A percentile compares a stretch with the other conserved stretches of the same genome.
These are phyloP conservation scores for Alternaria ethzedia DNA, from an alignment of 2,329 filamentous ascomycete genomes.

Conservation along the genomic window DNA sequence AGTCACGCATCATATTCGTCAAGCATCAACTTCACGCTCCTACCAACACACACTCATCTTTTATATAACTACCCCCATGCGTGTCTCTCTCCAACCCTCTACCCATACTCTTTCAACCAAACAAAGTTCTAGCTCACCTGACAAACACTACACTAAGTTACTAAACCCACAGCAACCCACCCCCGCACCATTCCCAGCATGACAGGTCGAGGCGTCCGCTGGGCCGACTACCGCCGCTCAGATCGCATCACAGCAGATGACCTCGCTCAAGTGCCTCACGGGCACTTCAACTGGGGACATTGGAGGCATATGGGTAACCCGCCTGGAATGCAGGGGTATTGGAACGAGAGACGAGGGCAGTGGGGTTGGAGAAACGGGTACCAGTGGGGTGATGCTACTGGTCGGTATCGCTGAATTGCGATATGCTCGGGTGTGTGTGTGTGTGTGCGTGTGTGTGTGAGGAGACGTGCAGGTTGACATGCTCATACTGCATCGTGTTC, in stretches of 20 bases:
- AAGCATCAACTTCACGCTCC: no score
- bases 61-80: no score
- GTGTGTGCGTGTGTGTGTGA: background rate
- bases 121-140: no score
- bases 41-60: no score
- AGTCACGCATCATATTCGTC: no score
- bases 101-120: no score
- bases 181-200: background rate
- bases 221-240: background rate
- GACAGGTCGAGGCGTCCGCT: background rate
- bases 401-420: background rate
- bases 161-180: background rate
- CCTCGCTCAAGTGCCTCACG: background rate
- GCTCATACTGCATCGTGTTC: background rate
- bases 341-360: background rate
- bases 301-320: background rate
- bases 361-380: background rate
- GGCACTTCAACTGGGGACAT: background rate
- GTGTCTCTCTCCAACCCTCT: no score
- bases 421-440: background rate
- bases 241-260: background rate
- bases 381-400: background rate
- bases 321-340: background rate
- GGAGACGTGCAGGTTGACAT: background rate
- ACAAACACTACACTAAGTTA: no score